phyloP scores from a whole-genome alignment of 139 green algal genomes.

The Choricystis sp. region DNA sequence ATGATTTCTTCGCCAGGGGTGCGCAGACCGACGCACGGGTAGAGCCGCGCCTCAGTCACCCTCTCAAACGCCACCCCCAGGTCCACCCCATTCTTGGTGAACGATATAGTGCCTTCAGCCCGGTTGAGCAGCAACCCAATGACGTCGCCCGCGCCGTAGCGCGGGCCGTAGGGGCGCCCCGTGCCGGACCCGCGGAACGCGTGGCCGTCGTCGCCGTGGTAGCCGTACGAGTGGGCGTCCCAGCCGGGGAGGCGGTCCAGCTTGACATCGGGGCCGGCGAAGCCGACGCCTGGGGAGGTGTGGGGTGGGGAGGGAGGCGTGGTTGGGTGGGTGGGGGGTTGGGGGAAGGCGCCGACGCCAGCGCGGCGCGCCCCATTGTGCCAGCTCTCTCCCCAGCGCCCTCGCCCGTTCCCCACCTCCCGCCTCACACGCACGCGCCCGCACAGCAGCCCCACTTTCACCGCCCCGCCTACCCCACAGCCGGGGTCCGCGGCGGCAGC shows the following conservation, averaged over 20 bases:
- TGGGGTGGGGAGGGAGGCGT: too few relatives aligned
- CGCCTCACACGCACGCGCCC: too few relatives aligned
- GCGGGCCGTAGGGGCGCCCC: conserved; percentile 33
- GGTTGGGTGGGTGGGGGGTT: too few relatives aligned
- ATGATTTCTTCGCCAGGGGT: conserved; percentile 43
- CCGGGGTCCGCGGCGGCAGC: too few relatives aligned
- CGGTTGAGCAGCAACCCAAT: conserved; percentile 36
- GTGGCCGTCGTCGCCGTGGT: conserved; percentile 60
- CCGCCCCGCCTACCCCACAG: too few relatives aligned
- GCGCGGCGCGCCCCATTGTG: too few relatives aligned
- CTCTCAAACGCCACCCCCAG: conserved; percentile 54
- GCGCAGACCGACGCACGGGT: conserved; percentile 55
- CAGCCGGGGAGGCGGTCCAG: conserved; percentile 61
- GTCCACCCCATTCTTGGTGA: conserved; percentile 39
- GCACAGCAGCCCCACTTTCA: too few relatives aligned
- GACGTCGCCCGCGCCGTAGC: conserved; percentile 34
- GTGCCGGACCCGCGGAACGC: conserved; percentile 39
- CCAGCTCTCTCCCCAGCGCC: too few relatives aligned
- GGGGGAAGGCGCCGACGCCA: too few relatives aligned
- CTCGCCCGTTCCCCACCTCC: too few relatives aligned
- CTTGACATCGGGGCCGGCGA: conserved; percentile 36
- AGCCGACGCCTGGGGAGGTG: too few relatives aligned
- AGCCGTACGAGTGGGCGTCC: conserved; percentile 65
- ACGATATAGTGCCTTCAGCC: conserved; percentile 30
- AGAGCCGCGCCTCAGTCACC: conserved; percentile 40